Conservation (phyloP, 2,329 filamentous ascomycete species). For the Fusarium heterosporum region DNA sequence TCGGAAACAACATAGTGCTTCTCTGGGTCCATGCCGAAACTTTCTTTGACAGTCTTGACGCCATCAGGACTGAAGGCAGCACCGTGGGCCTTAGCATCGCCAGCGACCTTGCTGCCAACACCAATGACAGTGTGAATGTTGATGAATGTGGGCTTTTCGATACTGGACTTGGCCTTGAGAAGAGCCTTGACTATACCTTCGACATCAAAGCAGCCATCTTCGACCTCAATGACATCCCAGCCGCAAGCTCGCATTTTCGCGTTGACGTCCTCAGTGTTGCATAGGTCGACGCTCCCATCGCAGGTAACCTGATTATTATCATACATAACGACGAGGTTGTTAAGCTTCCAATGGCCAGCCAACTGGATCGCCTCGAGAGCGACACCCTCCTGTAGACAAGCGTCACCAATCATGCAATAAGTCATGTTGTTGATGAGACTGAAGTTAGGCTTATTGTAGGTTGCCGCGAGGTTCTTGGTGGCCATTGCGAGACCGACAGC, state of each 20-base stretch:
- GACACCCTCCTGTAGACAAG: slow-evolving; percentile 69
- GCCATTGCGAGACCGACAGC: slow-evolving; percentile 70
- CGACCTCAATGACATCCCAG: slow-evolving; percentile 66
- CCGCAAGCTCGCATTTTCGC: slow-evolving; percentile 67
- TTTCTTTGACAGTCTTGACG: slow-evolving; percentile 56
- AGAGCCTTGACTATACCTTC: slow-evolving; percentile 57
- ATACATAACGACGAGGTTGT: slow-evolving; percentile 69
- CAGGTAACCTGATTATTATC: slow-evolving; percentile 72
- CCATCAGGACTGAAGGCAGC: slow-evolving; percentile 67
- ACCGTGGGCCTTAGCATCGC: slow-evolving; percentile 67
- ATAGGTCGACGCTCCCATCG: slow-evolving; percentile 64
- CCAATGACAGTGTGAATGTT: slow-evolving; percentile 69
- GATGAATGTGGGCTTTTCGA: slow-evolving; percentile 67
- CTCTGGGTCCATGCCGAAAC: slow-evolving; percentile 52
- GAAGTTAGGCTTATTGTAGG: slow-evolving; percentile 63
- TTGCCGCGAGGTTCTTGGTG: slow-evolving; percentile 65
- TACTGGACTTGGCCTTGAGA: slow-evolving; percentile 56
- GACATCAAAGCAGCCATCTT: slow-evolving; percentile 65
- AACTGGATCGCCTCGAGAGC: slow-evolving; percentile 67
- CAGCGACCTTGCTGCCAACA: slow-evolving; percentile 60
- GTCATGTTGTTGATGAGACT: slow-evolving; percentile 63
- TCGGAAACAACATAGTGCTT: slow-evolving; percentile 55
- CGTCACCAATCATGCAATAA: slow-evolving; percentile 69
- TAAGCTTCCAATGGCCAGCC: slow-evolving; percentile 66
- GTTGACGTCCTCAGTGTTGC: slow-evolving; percentile 68